Evolutionary conservation across 2,329 filamentous ascomycete genomes (phyloP).

Genomic region (Daldinia eschscholtzii): DNA sequence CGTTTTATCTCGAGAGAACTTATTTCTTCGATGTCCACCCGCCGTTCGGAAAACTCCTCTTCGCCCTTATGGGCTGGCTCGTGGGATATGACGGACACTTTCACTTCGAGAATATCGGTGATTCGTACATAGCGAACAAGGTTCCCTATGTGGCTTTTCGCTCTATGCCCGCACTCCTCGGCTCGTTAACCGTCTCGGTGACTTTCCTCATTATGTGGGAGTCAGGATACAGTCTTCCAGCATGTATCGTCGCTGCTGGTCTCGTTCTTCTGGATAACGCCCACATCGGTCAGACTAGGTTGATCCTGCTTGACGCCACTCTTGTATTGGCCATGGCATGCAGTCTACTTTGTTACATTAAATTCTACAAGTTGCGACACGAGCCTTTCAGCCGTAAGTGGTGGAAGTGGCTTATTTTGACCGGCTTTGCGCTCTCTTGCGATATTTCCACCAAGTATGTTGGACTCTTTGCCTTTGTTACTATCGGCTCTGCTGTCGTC

Average conservation of each 20-base stretch:
- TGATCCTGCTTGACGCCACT: conserved; percentile 95
- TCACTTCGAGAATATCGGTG: conserved; percentile 98
- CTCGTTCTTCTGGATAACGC: conserved; percentile 96
- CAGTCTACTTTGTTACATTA: conserved; percentile 92
- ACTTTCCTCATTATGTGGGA: conserved; percentile 99
- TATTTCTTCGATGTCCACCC: conserved; percentile 99
- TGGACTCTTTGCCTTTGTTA: conserved; percentile 95
- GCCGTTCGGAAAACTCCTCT: conserved; percentile 97
- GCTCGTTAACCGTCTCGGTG: conserved; percentile 92
- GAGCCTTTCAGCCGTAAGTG: conserved; percentile 92
- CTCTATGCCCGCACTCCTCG: conserved; percentile 90
- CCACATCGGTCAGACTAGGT: conserved; percentile 93
- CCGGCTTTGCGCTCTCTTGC: conserved; percentile 93
- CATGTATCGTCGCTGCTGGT: conserved; percentile 86
- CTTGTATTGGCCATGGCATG: conserved; percentile 96
- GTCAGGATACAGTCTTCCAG: conserved; percentile 95
- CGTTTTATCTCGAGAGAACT: conserved; percentile 91
- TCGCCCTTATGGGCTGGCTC: conserved; percentile 96
- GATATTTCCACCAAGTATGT: conserved; percentile 99
- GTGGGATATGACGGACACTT: conserved; percentile 97
- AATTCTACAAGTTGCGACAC: conserved; percentile 96
- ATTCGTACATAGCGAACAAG: conserved; percentile 97
- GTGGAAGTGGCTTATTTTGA: conserved; percentile 99
- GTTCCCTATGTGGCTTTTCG: conserved; percentile 98
- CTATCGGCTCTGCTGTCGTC: conserved; percentile 91